phyloP scores from a whole-genome alignment of 306 rosid species.

The Dalbergia cultrata region DNA sequence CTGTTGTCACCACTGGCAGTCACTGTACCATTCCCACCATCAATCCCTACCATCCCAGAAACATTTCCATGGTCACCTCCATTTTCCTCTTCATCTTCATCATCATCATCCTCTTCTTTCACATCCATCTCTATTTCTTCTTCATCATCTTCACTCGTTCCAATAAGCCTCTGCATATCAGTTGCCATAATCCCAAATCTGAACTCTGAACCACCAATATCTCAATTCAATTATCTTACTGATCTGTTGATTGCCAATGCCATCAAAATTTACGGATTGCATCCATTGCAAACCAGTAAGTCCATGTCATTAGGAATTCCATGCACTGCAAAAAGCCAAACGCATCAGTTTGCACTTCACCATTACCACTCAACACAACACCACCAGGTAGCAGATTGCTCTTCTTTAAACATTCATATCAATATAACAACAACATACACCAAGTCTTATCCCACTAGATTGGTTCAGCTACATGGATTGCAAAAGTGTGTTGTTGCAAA shows the following conservation, averaged over 20 bases:
- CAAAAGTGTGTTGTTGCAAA: too few relatives aligned
- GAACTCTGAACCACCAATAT: slow-evolving; percentile 40
- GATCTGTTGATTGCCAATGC: slow-evolving; percentile 39
- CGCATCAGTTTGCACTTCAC: slow-evolving; percentile 32
- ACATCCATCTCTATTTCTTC: slow-evolving; percentile 93
- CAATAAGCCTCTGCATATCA: slow-evolving; percentile 79
- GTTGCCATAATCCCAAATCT: slow-evolving; percentile 70
- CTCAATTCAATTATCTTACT: slow-evolving; percentile 33
- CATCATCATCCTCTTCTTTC: slow-evolving; percentile 83
- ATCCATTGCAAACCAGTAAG: slow-evolving; percentile 33
- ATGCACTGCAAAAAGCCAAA: slow-evolving; percentile 39
- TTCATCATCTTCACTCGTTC: slow-evolving; percentile 90
- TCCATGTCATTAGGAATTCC: slow-evolving; percentile 37
- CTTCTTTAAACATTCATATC: not conserved
- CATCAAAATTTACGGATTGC: slow-evolving; percentile 36
- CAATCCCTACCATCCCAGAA: slow-evolving; percentile 65
- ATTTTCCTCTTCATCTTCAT: slow-evolving; percentile 60
- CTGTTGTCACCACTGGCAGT: slow-evolving; percentile 60
- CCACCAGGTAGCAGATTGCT: not conserved
- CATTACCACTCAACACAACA: slow-evolving; percentile 5
- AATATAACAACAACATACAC: not conserved
- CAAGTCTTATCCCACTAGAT: not conserved
- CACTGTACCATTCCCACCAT: slow-evolving; percentile 74
- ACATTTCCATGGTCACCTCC: slow-evolving; percentile 57
- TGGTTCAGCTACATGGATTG: too few relatives aligned